Evolutionary conservation across 495 filamentous ascomycete species (phyloP), one percentile per base, ranked within the genome.

Genomic region (Aspergillus nidulans): DNA sequence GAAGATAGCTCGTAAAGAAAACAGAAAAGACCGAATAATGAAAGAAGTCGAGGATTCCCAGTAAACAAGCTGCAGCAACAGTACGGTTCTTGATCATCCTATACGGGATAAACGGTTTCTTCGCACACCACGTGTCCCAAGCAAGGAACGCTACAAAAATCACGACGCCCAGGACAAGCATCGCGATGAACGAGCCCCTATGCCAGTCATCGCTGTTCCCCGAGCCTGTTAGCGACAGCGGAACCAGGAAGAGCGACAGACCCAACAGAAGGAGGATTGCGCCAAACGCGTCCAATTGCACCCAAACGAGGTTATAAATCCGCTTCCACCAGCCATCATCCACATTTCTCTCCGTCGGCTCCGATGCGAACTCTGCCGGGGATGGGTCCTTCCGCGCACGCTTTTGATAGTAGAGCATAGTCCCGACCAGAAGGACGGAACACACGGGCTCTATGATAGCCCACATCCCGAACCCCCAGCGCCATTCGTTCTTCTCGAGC

Each of bases 71-170:
- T 7, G 72, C 70, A 26, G 73, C 71, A 3, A 91, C 80, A 40
- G 72, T 85, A 24, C 86, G 81, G 57, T 88, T 50, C 1, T 8
- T 80, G 56, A 92, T 70, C 55, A 94, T 78, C 32, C 81, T 78
- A 6, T 80, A 77, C 8, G 88, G 88, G 2, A 94, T 73, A 2
- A 88, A 90, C 4, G 90, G 90, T 10, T 78, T 83, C 24, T 88
- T 79, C 0, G 82, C 82, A 62, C 79, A 77, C 69, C 79, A 73
- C 46, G 87, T 64, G 62, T 94, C 73, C 32, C 63, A 73, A 18
- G 77, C 63, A 56, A 92, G 88, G 36, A 64, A 61, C 52, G 71
- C 44, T 26, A 80, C 68, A 6, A 92, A 70, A 9, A 91, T 66
- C 12, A 69, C 80, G 49, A 85, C 83, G n/a, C 63, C 63, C 4